Evolutionary conservation across 768 basidiomycete species (phyloP).

Genomic region (Boletus pseudo-olivaceus): DNA sequence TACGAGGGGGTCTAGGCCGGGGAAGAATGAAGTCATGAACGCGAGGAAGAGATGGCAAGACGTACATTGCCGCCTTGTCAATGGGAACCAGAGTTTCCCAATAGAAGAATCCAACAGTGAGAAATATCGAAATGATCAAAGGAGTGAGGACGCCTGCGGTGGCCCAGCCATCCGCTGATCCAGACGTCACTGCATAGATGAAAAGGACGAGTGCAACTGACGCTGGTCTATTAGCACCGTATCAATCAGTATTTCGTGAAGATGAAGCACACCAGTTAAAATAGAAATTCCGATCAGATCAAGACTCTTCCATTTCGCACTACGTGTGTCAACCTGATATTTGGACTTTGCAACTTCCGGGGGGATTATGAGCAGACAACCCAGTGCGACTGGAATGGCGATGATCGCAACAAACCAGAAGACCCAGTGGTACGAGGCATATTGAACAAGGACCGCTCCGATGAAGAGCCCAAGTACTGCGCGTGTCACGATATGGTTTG

Average conservation of each 20-base stretch:
- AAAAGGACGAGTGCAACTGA: conserved; percentile 38
- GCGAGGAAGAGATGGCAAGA: neutral
- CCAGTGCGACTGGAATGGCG: conserved; percentile 30
- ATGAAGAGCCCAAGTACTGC: conserved; percentile 42
- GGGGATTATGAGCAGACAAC: conserved; percentile 36
- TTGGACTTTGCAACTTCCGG: conserved; percentile 8
- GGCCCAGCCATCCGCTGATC: conserved; percentile 49
- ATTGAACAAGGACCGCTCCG: conserved; percentile 42
- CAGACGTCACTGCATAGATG: conserved; percentile 44
- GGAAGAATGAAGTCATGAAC: neutral
- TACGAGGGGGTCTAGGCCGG: conserved; percentile 36
- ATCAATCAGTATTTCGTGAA: neutral
- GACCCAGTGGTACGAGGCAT: conserved; percentile 46
- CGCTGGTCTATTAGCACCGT: neutral
- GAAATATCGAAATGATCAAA: conserved; percentile 42
- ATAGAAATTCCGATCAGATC: conserved; percentile 39
- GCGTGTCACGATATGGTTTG: neutral
- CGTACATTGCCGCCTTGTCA: conserved; percentile 42
- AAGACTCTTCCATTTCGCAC: conserved; percentile 29
- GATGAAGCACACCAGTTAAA: conserved; percentile 31
- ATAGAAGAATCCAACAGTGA: conserved; percentile 44
- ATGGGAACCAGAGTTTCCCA: conserved; percentile 44
- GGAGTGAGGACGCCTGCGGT: conserved; percentile 43
- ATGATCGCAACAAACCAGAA: conserved; percentile 48
- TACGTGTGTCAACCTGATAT: neutral